phyloP scores from a whole-genome alignment of 108 stramenopile genomes.

The Nitzschia putrida region DNA sequence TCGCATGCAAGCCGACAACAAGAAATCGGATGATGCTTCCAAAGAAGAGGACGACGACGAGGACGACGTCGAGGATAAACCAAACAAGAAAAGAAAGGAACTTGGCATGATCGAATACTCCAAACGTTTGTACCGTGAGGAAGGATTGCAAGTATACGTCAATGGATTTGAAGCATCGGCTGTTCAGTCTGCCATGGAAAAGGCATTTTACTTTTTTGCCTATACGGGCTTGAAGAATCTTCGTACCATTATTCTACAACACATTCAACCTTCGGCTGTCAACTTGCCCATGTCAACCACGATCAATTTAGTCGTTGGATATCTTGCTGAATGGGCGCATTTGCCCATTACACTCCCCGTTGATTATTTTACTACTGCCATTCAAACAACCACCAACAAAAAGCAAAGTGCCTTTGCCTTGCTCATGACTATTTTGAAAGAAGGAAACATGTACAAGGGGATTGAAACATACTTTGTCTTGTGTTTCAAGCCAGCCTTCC shows the following conservation, averaged over 20 bases:
- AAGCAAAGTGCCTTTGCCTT: constrained; percentile 50
- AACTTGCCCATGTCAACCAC: constrained; percentile 15
- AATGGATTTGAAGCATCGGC: constrained; percentile 65
- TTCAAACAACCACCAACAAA: constrained; percentile 67
- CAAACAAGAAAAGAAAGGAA: too few relatives aligned
- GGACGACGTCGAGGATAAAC: constrained; percentile 25
- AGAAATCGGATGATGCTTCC: too few relatives aligned
- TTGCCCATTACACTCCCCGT: constrained; percentile 86
- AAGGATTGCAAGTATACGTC: constrained; percentile 60
- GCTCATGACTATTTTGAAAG: constrained; percentile 53
- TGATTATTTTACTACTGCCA: constrained; percentile 76
- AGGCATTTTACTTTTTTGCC: constrained; percentile 89
- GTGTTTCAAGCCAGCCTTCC: constrained; percentile 92
- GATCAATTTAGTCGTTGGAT: constrained; percentile 32
- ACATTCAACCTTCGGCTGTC: not conserved
- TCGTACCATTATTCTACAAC: constrained; percentile 11
- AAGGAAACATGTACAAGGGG: constrained; percentile 85
- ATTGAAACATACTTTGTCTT: constrained; percentile 84
- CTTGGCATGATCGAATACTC: constrained; percentile 58
- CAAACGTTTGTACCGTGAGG: constrained; percentile 47
- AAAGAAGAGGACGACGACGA: constrained; percentile 22
- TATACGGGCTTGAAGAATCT: constrained; percentile 76
- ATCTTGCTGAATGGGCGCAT: constrained; percentile 86
- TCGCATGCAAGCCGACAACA: constrained; percentile 73
- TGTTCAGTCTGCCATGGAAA: constrained; percentile 80